Base-by-base conservation (phyloP, 1,139 yeast species). In the Sugiyamaella castrensis region DNA sequence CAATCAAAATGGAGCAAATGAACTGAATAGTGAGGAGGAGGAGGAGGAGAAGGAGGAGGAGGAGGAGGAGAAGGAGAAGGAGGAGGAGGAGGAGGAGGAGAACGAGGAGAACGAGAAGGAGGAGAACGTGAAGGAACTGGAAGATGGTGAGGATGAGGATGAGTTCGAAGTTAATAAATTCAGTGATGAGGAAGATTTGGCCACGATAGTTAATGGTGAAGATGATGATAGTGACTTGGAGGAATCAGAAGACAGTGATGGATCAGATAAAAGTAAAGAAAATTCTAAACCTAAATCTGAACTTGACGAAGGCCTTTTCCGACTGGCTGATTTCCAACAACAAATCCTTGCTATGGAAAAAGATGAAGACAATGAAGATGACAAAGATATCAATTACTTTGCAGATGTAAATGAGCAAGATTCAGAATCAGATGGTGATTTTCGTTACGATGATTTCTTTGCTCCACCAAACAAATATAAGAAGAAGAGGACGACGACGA, bases 261-360 rank as follows among this genome's bases (percentile, higher is more conserved):
- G 57, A 5, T 58, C 46, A 19, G 59, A 55, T 9, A 64, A 62
- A 12, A 65, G 55, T 4, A 60, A 57, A 10, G 60, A 53, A 7
- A 67, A 58, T 8, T 58, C 53, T 19, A 55, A 52, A 8, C 63
- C 59, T 8, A 55, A 54, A 26, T 74, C 77, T 52, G 95, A 91
- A 2, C 74, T 89, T 40, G 87, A 91, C 62, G 96, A 88, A 62
- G 87, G 81, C 8, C 84, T 91, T 58, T 92, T 92, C 65, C 82
- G 88, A 53, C 80, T 92, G 36, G 95, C 88, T 56, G 86, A 84
- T 42, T 91, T 87, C 71, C 87, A 89, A 66, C 82, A 80, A 62
- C 95, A 89, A 65, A 81, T 88, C 6, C 66, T 87, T 42, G 87
- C 81, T 2, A 76, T 84, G 61, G 96, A 88, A 62, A 70, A 71